Evolutionary conservation across 108 stramenopile genomes (phyloP).

Genomic region (Conticribra weissflogii): DNA sequence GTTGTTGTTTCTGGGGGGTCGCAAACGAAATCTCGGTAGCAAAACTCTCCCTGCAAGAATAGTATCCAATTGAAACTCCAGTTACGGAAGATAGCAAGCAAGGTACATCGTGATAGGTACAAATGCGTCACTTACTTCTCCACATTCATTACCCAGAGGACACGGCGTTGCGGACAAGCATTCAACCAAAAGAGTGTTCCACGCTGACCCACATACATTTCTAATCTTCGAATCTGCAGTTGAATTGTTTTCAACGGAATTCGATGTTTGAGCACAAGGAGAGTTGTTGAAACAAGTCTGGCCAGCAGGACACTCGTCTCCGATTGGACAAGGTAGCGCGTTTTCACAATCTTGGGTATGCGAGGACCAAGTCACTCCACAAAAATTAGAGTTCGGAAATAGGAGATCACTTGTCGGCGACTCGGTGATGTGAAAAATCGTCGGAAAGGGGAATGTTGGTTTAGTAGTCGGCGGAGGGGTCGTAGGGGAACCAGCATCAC

Average conservation of each 20-base stretch:
- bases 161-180: slow-evolving; percentile 12
- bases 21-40: slow-evolving; percentile 39
- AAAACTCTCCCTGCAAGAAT: slow-evolving; percentile 17
- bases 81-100: not conserved
- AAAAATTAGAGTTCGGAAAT: slow-evolving; percentile 18
- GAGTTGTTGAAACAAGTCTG: slow-evolving; percentile 27
- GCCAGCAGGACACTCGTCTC: slow-evolving; percentile 28
- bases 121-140: not conserved
- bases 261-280: slow-evolving; percentile 14
- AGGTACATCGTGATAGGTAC: not conserved
- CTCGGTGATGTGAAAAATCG: not conserved
- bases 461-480: not conserved
- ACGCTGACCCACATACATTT: slow-evolving; percentile 21
- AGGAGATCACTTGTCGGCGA: slow-evolving; percentile 10
- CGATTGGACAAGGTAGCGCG: slow-evolving; percentile 25
- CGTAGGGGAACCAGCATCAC: too few relatives aligned
- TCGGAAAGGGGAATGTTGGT: not conserved
- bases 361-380: slow-evolving; percentile 27
- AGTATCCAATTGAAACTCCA: too few relatives aligned
- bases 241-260: not conserved
- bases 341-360: slow-evolving; percentile 26
- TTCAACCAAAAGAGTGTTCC: slow-evolving; percentile 12
- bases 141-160: slow-evolving; percentile 16
- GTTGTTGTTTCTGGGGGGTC: slow-evolving; percentile 5
- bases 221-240: slow-evolving; percentile 9